These are phyloP conservation scores for Calendula officinalis DNA, from an alignment of 129 eudicot species.

Conservation along the genomic window DNA sequence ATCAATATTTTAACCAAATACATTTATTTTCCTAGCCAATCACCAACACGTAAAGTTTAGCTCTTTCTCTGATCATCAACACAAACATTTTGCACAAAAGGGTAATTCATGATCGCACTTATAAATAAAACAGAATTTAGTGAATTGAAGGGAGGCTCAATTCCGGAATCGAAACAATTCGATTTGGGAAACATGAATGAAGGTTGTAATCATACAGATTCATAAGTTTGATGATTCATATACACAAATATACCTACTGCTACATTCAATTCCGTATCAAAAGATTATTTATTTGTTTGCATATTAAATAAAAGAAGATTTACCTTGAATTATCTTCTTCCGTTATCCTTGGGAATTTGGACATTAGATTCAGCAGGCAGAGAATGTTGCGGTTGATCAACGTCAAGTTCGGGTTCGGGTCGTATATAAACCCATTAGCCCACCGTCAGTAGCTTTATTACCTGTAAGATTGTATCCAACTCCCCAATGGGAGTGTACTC, in stretches of 20 bases:
- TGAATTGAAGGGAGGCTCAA: conserved; percentile 9
- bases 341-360: conserved; percentile 27
- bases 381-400: conserved; percentile 17
- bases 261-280: conserved; percentile 6
- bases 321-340: conserved; percentile 21
- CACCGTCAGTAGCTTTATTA: not conserved
- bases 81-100: not conserved
- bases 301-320: not conserved
- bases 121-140: not conserved
- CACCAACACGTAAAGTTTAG: conserved; percentile 3
- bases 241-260: conserved; percentile 1
- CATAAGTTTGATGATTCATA: conserved; percentile 7
- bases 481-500: not conserved
- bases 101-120: not conserved
- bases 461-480: not conserved
- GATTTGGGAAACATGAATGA: not conserved
- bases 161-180: conserved; percentile 10
- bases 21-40: not conserved
- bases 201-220: conserved; percentile 6
- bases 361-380: conserved; percentile 20
- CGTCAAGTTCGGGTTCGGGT: conserved; percentile 33
- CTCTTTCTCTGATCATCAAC: conserved; percentile 12
- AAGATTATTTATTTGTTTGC: not conserved
- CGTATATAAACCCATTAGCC: conserved; percentile 1
- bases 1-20: not conserved